Evolutionary conservation across 164 flowering plant species (phyloP), one percentile per base, ranked within the genome.

Genomic region (Sedum album): DNA sequence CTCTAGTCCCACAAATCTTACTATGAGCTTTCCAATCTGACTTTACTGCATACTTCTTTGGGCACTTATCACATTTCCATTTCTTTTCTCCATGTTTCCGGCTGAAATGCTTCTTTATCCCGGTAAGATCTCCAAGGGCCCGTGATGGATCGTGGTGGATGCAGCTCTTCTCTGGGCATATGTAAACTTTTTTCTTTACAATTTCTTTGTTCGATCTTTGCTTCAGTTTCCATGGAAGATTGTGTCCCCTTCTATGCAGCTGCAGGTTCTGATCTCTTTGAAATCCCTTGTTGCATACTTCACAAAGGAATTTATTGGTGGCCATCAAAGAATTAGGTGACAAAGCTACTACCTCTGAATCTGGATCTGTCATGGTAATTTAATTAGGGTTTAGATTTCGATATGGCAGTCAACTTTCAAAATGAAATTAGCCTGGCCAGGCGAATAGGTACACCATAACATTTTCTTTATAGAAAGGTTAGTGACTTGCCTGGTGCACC

Each of bases 1-100:
- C 90, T 65, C 83, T 78, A 33, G 88, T 55, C 60, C 90, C 90
- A 72, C 90, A 88, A 70, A 84, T 85, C 78, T 88, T 88, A 53
- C 73, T 70, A 73, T 88, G 94, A 73, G 94, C 94, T 76, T 88
- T 88, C 94, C 94, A 88, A 68, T 88, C 94, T 0, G 94, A 88
- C 42, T 85, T 87, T 49, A 88, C 94, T 4, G 94, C 94, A 39
- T 88, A 88, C 60, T 88, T 88, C 81, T 88, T 88, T 0, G 90
- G 83, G 55, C 91, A 87, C 62, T 82, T 85, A 31, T 84, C 91
- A 66, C 91, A 86, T 77, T 87, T 87, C 92, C 88, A 88, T n/a
- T n/a, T n/a, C n/a, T n/a, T n/a, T n/a, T n/a, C n/a, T n/a, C n/a
- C n/a, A n/a, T n/a, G n/a, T n/a, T n/a, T n/a, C n/a, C n/a, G n/a